Evolutionary conservation across 208 protist species (phyloP), one percentile per base, ranked within the genome.

Genomic region (Trypanosoma theileri): DNA sequence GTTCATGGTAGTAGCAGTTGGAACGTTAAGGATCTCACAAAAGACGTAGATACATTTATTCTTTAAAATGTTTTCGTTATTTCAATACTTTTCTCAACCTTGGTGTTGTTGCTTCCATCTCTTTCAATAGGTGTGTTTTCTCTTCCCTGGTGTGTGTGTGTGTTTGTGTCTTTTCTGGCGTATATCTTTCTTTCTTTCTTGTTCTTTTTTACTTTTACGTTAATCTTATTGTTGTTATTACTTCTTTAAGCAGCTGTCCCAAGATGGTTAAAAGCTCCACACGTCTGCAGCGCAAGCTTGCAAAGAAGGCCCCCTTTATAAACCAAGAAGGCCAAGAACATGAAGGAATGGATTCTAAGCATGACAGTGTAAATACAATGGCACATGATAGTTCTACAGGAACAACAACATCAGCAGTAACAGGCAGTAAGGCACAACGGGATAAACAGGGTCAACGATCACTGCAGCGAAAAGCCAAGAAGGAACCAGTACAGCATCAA

Each of bases 211-310:
- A 54, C 52, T 56, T 48, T 66, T 45, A 56, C 54, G 28, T 65
- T 65, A 11, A 22, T 12, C 41, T 31, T 55, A 16, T 50, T 12
- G 35, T 31, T 55, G 3, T 50, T 54, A 51, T 54, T 41, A 41
- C 11, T 41, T 65, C 26, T 55, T 65, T 19, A 6, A 22, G 44
- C 3, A 19, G 21, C 3, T 21, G 8, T 59, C n/a, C 2, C 14
- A 44, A 58, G 59, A 69, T 69, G 63, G 63, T 69, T 1, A 69
- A 69, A 35, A 51, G 19, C 22, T 52, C 41, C 21, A 21, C 50
- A 13, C 26, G 28, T 14, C 52, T 19, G 31, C 53, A 41, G 22
- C 53, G 63, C 19, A 69, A 59, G 24, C 8, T 44, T 13, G 41
- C 31, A 26, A 57, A 58, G 24, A 67, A 57, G 61, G 3, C 10